phyloP scores from a whole-genome alignment of 495 filamentous ascomycete species.

The Polyplosphaeria fusca region DNA sequence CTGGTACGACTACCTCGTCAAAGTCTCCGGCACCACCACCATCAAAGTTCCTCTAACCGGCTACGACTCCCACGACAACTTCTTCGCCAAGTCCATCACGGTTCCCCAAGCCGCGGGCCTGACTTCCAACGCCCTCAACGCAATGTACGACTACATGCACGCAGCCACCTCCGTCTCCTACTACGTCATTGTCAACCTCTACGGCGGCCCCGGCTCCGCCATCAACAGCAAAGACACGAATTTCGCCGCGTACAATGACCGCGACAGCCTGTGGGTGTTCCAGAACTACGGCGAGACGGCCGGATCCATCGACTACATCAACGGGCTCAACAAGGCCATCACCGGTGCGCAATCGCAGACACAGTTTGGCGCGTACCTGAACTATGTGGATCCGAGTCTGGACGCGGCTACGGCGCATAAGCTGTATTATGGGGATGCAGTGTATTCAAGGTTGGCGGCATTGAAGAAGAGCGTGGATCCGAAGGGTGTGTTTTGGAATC shows the following conservation, averaged over 20 bases:
- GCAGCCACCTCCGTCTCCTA: not conserved
- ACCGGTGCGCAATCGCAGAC: constrained; percentile 33
- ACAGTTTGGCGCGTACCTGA: constrained; percentile 55
- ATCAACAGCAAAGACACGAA: constrained; percentile 24
- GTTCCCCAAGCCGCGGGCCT: constrained; percentile 39
- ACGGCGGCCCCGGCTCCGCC: constrained; percentile 29
- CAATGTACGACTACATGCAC: constrained; percentile 49
- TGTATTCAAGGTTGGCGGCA: constrained; percentile 43
- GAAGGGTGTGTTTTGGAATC: constrained; percentile 58
- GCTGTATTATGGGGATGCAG: constrained; percentile 56
- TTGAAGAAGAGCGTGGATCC: constrained; percentile 59
- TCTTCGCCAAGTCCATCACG: constrained; percentile 52
- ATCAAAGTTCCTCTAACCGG: constrained; percentile 34
- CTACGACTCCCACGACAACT: constrained; percentile 46
- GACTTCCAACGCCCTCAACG: constrained; percentile 38
- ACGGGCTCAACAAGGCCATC: constrained; percentile 39
- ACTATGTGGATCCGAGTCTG: constrained; percentile 66
- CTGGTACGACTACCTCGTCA: constrained; percentile 24
- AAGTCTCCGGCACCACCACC: constrained; percentile 21
- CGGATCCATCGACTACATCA: constrained; percentile 47
- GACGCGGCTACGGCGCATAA: constrained; percentile 45
- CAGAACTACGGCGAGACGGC: constrained; percentile 36
- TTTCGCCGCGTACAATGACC: constrained; percentile 51
- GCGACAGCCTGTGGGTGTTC: constrained; percentile 42
- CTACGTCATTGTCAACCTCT: constrained; percentile 33